Evolutionary conservation across 176 grass and related monocot genomes (phyloP).

Genomic region (Triticum turgidum): DNA sequence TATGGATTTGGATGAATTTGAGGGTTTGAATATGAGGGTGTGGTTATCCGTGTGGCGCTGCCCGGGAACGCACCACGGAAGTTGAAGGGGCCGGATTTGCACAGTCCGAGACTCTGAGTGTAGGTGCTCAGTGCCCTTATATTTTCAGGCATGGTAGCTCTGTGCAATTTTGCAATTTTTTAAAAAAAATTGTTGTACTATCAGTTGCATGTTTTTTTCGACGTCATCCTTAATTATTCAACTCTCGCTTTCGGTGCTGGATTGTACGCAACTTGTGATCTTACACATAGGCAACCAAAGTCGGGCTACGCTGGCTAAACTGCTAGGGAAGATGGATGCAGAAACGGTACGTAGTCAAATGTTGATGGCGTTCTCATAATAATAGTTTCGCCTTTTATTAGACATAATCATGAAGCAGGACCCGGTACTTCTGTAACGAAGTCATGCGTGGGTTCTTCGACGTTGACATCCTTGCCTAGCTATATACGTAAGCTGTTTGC

Average conservation of each 20-base stretch:
- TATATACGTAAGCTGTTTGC: background rate
- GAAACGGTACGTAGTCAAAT: background rate
- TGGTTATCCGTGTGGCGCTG: too few relatives aligned
- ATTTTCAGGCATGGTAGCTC: background rate
- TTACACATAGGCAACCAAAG: background rate
- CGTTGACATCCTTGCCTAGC: background rate
- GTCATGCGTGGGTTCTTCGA: slow-evolving; percentile 19
- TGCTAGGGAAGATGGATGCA: background rate
- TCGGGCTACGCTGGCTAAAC: background rate
- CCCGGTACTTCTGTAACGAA: background rate
- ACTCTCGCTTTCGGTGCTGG: background rate
- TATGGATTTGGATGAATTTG: too few relatives aligned
- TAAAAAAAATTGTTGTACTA: background rate
- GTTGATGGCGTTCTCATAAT: background rate
- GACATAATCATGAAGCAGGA: background rate
- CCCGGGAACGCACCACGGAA: too few relatives aligned
- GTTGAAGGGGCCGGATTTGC: too few relatives aligned
- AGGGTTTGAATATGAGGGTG: too few relatives aligned
- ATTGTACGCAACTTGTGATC: background rate
- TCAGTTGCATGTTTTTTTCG: background rate
- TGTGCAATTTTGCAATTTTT: background rate
- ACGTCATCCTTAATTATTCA: too few relatives aligned
- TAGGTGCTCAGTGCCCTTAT: too few relatives aligned
- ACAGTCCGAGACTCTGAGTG: too few relatives aligned
- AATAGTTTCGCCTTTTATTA: background rate